Base-by-base conservation (phyloP, 352 stramenopile species). In the Globisporangium uncinulatum region DNA sequence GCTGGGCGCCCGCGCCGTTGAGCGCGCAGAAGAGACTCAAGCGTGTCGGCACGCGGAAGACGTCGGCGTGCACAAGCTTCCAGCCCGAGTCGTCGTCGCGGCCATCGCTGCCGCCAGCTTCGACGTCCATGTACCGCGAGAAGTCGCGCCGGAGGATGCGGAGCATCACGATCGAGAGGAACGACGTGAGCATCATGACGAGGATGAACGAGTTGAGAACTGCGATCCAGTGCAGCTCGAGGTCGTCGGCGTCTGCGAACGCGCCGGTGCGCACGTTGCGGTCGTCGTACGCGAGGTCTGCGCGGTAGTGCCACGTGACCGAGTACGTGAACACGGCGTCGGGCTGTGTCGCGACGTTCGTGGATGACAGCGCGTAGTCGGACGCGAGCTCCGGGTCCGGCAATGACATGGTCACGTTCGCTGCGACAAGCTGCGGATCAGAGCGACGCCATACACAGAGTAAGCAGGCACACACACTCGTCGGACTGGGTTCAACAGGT, bases 31-130 rank as follows among this genome's bases (percentile, higher is more conserved):
- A 98, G 8, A 98, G 51, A 37, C 75, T 95, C 46, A 95, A 67
- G 41, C 95, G 72, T 19, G 83, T 66, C n/a, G 96, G 96, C 66
- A 97, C 94, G 46, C 98, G 95, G 77, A 99, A 99, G 4, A 99
- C 97, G 66, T 99, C 97, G 10, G 97, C 97, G 70, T 99, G 97
- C 34, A 99, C 94, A n/a, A 99, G 86, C 74, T 99, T 99, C 98
- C 98, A 99, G 39, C 97, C 98, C 9, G 80, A 96, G 65, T 98
- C 94, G 66, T 98, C 95, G 64, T 99, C 93, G 13, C 86, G 43
- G 42, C 67, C 82, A 15, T 88, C 74, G 49, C 89, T 76, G 42
- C 97, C 90, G 46, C 70, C 86, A 17, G 87, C 77, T 68, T 98
- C 95, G 20, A 97, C 62, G 51, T 98, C 92, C 79, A 98, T 97